These are phyloP conservation scores for Baudoinia panamericana DNA, from an alignment of 495 filamentous ascomycete genomes.

Conservation along the genomic window DNA sequence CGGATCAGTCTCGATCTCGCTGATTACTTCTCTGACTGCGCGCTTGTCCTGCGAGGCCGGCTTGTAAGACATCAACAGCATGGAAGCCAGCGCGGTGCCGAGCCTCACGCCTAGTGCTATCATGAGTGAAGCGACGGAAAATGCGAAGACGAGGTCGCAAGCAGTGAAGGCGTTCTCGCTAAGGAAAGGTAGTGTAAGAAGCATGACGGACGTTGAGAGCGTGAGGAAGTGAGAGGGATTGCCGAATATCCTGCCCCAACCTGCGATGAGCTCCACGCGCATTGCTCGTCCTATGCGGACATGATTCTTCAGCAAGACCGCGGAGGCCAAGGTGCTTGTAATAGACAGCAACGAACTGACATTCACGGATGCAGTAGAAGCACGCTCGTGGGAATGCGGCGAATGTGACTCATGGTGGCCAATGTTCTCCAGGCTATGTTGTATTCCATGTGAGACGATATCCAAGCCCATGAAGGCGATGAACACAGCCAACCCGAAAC, in stretches of 20 bases:
- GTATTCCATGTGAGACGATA: slow-evolving; percentile 79
- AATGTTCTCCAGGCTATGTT: slow-evolving; percentile 62
- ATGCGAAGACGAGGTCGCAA: slow-evolving; percentile 71
- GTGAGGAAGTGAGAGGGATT: slow-evolving; percentile 94
- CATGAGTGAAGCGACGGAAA: slow-evolving; percentile 71
- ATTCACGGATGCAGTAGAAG: slow-evolving; percentile 64
- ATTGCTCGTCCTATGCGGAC: slow-evolving; percentile 76
- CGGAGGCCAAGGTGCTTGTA: slow-evolving; percentile 73
- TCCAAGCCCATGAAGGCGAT: slow-evolving; percentile 95
- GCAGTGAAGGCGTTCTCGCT: slow-evolving; percentile 58
- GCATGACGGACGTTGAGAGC: slow-evolving; percentile 63
- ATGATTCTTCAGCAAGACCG: slow-evolving; percentile 80
- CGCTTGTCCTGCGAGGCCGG: slow-evolving; percentile 28
- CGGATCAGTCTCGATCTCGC: slow-evolving; percentile 70
- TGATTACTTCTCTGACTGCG: slow-evolving; percentile 56
- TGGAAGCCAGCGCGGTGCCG: slow-evolving; percentile 70
- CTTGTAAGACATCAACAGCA: slow-evolving; percentile 87
- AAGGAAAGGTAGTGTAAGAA: slow-evolving; percentile 74
- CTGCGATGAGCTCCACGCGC: slow-evolving; percentile 70
- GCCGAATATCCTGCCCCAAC: slow-evolving; percentile 63
- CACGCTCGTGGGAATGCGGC: slow-evolving; percentile 49
- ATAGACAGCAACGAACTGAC: slow-evolving; percentile 76
- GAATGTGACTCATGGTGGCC: slow-evolving; percentile 57
- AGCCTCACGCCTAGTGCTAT: slow-evolving; percentile 69
- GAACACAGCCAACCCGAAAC: slow-evolving; percentile 93